Percentiles rank a stretch among this genome's conserved stretches.
Evolutionary conservation across 495 filamentous ascomycete species (phyloP).

Genomic region (Xylaria scruposa): DNA sequence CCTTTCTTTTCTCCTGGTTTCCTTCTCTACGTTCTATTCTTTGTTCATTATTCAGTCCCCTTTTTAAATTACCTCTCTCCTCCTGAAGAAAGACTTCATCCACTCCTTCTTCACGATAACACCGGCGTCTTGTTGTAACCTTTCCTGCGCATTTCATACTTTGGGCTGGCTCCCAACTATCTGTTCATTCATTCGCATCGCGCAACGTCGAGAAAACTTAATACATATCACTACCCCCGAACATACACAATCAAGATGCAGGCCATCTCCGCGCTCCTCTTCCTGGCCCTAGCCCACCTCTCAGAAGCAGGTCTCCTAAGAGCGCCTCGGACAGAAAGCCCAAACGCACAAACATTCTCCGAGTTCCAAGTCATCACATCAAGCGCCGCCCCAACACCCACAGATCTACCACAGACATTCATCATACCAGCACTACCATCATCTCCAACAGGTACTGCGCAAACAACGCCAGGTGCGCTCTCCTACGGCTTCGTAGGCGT

Average conservation of each 20-base stretch:
- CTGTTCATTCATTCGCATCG: background rate
- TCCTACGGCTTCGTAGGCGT: background rate
- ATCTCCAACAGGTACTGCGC: background rate
- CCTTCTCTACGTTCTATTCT: background rate
- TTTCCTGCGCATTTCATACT: background rate
- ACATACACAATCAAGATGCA: conserved; percentile 20
- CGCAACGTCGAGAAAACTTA: background rate
- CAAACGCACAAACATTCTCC: background rate
- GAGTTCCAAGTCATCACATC: background rate
- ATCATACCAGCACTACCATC: conserved; percentile 9
- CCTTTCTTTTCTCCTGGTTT: background rate
- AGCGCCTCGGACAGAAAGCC: background rate
- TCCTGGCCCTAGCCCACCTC: conserved; percentile 23
- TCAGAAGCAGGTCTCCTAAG: conserved; percentile 21
- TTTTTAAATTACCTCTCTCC: too few species aligned
- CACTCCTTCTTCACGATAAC: background rate
- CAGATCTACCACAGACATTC: background rate
- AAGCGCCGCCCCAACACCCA: background rate
- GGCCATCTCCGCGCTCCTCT: conserved; percentile 26
- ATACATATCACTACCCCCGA: background rate
- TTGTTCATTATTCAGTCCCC: background rate
- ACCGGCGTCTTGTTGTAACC: background rate
- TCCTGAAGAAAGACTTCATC: background rate
- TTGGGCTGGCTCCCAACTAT: conserved; percentile 14
- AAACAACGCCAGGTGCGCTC: too few species aligned